Evolutionary conservation across 352 stramenopile species (phyloP).

Genomic region (Phytophthora pluvialis): DNA sequence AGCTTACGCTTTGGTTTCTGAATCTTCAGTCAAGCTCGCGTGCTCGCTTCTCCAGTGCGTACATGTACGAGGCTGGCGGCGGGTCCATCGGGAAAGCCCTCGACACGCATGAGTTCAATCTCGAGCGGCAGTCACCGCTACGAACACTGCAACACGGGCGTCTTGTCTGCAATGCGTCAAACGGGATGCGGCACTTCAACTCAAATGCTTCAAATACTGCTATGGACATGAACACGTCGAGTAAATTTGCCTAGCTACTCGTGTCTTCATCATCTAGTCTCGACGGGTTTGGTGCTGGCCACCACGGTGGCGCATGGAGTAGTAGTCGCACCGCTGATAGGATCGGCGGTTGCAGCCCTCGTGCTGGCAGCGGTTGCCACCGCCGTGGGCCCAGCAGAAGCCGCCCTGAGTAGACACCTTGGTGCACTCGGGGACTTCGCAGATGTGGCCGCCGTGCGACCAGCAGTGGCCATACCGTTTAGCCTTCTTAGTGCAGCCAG

Average conservation of each 20-base stretch:
- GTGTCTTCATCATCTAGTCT: constrained; percentile 9
- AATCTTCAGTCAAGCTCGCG: background rate
- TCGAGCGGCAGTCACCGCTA: background rate
- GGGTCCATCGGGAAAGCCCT: background rate
- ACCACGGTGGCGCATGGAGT: constrained; percentile 41
- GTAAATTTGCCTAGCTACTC: constrained; percentile 23
- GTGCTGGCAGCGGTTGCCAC: constrained; percentile 42
- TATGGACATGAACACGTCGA: constrained; percentile 2
- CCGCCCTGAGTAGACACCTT: no score
- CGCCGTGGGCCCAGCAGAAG: no score
- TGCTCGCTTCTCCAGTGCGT: constrained; percentile 1
- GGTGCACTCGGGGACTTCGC: constrained; percentile 51
- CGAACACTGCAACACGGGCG: constrained; percentile 4
- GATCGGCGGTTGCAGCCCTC: constrained; percentile 63
- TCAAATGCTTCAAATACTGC: background rate
- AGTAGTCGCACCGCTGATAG: constrained; percentile 70
- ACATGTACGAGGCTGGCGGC: background rate
- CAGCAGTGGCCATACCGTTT: constrained; percentile 78
- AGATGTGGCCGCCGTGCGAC: constrained; percentile 73
- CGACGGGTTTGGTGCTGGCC: constrained; percentile 3
- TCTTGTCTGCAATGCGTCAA: constrained; percentile 17
- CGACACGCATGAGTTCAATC: background rate
- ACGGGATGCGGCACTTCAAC: constrained; percentile 1
- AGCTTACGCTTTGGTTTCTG: background rate
- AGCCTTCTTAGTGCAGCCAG: constrained; percentile 63